Evolutionary conservation across 225 moss, liverwort and hornwort species (phyloP).

Genomic region (Bryum argenteum): DNA sequence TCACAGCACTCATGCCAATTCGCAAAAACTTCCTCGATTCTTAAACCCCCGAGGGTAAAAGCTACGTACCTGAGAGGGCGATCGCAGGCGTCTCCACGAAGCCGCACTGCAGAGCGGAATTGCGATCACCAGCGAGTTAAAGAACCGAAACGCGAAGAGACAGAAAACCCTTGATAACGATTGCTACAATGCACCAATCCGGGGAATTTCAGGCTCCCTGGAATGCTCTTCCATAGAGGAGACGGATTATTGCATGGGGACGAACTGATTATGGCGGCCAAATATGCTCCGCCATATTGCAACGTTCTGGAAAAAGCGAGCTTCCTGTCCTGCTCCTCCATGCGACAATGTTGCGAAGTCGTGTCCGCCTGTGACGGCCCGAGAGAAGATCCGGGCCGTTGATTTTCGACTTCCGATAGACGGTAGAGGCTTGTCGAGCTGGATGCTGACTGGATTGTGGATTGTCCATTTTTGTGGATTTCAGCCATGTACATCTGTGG

Average conservation of each 20-base stretch:
- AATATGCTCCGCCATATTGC: no score
- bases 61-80: constrained; percentile 4
- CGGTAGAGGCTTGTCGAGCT: background rate
- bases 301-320: background rate
- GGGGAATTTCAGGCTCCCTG: background rate
- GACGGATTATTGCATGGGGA: background rate
- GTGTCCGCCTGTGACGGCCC: background rate
- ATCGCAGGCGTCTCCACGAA: background rate
- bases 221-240: background rate
- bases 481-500: no score
- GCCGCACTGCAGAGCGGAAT: constrained; percentile 20
- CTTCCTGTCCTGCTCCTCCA: background rate
- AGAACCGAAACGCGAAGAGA: background rate
- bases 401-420: background rate
- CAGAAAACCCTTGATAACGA: background rate
- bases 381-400: background rate
- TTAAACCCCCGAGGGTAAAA: background rate
- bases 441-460: background rate
- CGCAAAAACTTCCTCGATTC: background rate
- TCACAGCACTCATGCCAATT: background rate
- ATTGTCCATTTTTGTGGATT: no score
- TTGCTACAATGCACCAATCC: background rate
- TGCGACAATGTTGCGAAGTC: background rate
- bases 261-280: background rate
- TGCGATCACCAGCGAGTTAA: background rate